phyloP scores from a whole-genome alignment of 805 yeast genomes.

The Starmerella scarabaei region DNA sequence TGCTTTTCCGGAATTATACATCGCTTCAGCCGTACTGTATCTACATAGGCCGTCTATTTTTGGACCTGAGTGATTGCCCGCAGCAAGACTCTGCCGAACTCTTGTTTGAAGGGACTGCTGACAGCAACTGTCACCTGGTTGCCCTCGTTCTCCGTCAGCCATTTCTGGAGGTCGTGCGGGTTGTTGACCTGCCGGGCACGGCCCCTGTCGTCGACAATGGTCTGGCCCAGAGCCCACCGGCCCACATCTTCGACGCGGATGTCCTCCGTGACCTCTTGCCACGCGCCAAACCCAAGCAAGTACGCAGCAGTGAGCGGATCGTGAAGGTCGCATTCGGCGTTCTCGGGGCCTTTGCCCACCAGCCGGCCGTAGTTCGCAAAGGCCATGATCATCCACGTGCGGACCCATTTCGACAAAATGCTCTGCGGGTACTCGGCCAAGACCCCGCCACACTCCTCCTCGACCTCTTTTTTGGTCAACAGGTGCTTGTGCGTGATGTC shows the following conservation, averaged over 20 bases:
- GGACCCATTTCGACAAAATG: slow-evolving; percentile 28
- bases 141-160: slow-evolving; percentile 22
- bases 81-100: slow-evolving; percentile 11
- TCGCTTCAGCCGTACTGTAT: neutral
- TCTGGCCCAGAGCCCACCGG: slow-evolving; percentile 29
- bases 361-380: slow-evolving; percentile 19
- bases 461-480: slow-evolving; percentile 19
- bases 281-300: slow-evolving; percentile 21
- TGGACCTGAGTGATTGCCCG: slow-evolving; percentile 5
- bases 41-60: neutral
- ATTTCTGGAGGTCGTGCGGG: slow-evolving; percentile 20
- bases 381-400: slow-evolving; percentile 25
- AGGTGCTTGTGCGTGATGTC: slow-evolving; percentile 29
- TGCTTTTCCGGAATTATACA: no score
- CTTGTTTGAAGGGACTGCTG: slow-evolving; percentile 17
- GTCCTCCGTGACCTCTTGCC: slow-evolving; percentile 22
- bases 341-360: slow-evolving; percentile 18
- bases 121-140: slow-evolving; percentile 18
- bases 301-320: slow-evolving; percentile 32
- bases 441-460: slow-evolving; percentile 14
- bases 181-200: slow-evolving; percentile 18
- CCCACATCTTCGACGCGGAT: slow-evolving; percentile 32
- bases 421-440: slow-evolving; percentile 15
- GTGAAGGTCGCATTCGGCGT: slow-evolving; percentile 24
- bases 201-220: slow-evolving; percentile 28